Evolutionary conservation across 2,329 filamentous ascomycete genomes (phyloP).

Genomic region (Ampelomyces quisqualis): DNA sequence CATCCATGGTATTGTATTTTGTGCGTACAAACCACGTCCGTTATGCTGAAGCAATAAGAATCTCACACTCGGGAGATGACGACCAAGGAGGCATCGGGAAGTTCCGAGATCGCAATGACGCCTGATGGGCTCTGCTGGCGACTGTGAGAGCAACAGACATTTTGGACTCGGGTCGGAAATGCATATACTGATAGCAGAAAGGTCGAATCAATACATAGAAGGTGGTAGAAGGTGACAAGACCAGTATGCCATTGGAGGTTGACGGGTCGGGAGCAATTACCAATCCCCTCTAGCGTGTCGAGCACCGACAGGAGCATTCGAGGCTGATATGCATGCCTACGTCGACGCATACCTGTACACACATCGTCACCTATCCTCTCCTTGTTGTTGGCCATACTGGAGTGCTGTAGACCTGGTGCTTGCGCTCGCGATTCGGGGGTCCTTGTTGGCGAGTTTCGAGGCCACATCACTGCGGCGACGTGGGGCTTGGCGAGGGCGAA

Average conservation of each 20-base stretch:
- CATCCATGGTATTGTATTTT: too few species aligned
- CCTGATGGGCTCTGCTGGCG: neutral
- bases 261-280: slow-evolving; percentile 30
- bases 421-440: slow-evolving; percentile 16
- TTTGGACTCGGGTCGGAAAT: too few species aligned
- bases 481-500: slow-evolving; percentile 41
- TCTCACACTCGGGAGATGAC: neutral
- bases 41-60: neutral
- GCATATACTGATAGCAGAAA: too few species aligned
- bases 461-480: slow-evolving; percentile 40
- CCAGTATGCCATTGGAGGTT: slow-evolving; percentile 8
- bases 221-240: slow-evolving; percentile 2
- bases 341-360: slow-evolving; percentile 28
- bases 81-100: too few species aligned
- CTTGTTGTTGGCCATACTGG: slow-evolving; percentile 3
- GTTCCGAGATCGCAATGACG: neutral
- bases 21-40: too few species aligned
- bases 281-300: slow-evolving; percentile 41
- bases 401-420: slow-evolving; percentile 5
- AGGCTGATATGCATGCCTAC: slow-evolving; percentile 33
- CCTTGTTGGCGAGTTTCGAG: slow-evolving; percentile 28
- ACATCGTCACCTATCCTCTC: slow-evolving; percentile 8
- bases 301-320: slow-evolving; percentile 35
- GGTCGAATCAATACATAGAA: slow-evolving; percentile 1
- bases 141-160: too few species aligned